Evolutionary conservation across 768 basidiomycete genomes (phyloP).

Genomic region (Jaapia argillacea): DNA sequence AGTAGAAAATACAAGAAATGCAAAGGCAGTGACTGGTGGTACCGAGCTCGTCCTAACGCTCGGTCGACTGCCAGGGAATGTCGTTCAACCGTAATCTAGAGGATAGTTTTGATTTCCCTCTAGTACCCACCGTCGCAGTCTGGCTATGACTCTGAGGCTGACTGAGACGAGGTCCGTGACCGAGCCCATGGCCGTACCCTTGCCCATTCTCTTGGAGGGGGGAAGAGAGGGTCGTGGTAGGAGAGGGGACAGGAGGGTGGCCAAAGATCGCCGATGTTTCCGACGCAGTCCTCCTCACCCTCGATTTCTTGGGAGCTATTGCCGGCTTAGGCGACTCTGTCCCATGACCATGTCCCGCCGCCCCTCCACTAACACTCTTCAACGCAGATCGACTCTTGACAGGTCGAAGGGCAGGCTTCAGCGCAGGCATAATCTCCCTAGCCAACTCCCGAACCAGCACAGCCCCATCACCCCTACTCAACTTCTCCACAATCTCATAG

Average conservation of each 20-base stretch:
- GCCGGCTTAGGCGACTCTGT: constrained; percentile 16
- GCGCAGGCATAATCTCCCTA: constrained; percentile 70
- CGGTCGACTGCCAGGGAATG: constrained; percentile 52
- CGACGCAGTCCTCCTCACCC: constrained; percentile 57
- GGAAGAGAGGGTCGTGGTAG: too few species aligned
- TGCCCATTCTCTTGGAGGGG: too few species aligned
- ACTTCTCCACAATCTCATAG: constrained; percentile 66
- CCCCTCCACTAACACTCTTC: constrained; percentile 14
- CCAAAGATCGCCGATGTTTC: constrained; percentile 26
- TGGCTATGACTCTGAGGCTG: constrained; percentile 9
- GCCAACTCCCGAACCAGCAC: constrained; percentile 87
- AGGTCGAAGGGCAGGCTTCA: constrained; percentile 64
- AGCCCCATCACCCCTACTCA: constrained; percentile 82
- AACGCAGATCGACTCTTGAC: constrained; percentile 19
- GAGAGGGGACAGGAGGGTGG: constrained; percentile 16
- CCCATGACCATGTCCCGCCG: neutral
- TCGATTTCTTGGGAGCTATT: constrained; percentile 47
- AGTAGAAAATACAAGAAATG: neutral
- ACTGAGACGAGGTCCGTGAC: constrained; percentile 13
- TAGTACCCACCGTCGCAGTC: constrained; percentile 14
- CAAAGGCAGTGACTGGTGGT: constrained; percentile 1
- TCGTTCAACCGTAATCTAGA: constrained; percentile 50
- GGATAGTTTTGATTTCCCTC: constrained; percentile 25
- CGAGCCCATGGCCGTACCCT: too few species aligned
- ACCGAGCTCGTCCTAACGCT: too few species aligned